Percentiles rank a stretch among this genome's conserved stretches.
These are phyloP conservation scores for Sporothrix pallida DNA, from an alignment of 2,329 filamentous ascomycete species.

Conservation along the genomic window DNA sequence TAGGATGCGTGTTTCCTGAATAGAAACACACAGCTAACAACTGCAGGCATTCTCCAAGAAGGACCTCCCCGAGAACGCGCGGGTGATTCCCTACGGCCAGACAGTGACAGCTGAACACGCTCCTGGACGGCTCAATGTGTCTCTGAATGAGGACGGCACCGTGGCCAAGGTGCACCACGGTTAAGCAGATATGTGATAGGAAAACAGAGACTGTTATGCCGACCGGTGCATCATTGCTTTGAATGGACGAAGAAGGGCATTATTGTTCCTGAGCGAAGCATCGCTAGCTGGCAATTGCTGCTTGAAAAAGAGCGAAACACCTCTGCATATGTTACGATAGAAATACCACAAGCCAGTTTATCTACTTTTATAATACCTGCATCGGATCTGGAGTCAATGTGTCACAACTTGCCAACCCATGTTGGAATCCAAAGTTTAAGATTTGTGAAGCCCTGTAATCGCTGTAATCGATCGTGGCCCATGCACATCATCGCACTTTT, in stretches of 20 bases:
- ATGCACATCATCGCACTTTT: slow-evolving; percentile 9
- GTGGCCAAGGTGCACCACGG: slow-evolving; percentile 65
- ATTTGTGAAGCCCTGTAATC: not conserved
- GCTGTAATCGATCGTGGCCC: not conserved
- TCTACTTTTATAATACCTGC: not conserved
- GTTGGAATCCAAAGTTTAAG: not conserved
- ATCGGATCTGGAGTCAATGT: not conserved
- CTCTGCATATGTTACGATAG: not conserved
- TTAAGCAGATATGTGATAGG: slow-evolving; percentile 41
- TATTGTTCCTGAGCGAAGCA: not conserved
- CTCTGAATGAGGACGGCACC: slow-evolving; percentile 64
- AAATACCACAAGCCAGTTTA: slow-evolving; percentile 2
- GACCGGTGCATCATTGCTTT: not conserved
- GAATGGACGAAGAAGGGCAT: not conserved
- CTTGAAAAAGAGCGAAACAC: not conserved
- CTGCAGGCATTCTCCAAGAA: slow-evolving; percentile 64
- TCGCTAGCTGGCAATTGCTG: not conserved
- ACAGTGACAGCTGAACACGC: slow-evolving; percentile 65
- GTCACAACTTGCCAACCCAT: not conserved
- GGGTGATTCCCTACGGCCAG: slow-evolving; percentile 62
- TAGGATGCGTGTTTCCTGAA: too few species aligned
- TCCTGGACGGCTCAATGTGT: slow-evolving; percentile 62
- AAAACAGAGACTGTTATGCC: not conserved
- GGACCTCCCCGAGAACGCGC: slow-evolving; percentile 62
- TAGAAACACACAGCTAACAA: not conserved